Percentiles rank a stretch among this genome's conserved stretches.
phyloP scores from a whole-genome alignment of 2,329 filamentous ascomycete genomes.

The Trichoderma sp. region DNA sequence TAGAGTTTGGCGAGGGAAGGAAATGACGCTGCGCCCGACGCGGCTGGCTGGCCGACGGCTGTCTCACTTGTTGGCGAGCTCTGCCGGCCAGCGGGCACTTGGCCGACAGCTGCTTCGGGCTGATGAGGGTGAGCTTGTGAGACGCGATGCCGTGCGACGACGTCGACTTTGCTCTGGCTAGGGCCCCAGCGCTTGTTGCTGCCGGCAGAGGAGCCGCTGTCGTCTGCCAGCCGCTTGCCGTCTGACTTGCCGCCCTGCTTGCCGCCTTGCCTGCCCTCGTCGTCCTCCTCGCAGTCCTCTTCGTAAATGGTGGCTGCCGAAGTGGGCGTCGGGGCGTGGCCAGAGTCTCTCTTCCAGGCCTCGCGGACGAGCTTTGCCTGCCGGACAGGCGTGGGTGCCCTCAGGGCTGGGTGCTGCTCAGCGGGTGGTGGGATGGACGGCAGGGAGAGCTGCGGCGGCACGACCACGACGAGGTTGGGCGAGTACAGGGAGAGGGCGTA shows the following conservation, averaged over 20 bases:
- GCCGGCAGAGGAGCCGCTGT: background rate
- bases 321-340: conserved; percentile 49
- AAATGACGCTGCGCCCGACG: conserved; percentile 28
- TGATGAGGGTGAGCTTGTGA: conserved; percentile 24
- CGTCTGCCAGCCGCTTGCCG: background rate
- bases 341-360: conserved; percentile 59
- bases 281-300: conserved; percentile 46
- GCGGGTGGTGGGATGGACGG: conserved; percentile 47
- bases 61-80: conserved; percentile 30
- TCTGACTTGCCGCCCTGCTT: conserved; percentile 1
- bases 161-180: conserved; percentile 6
- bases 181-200: background rate
- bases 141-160: conserved; percentile 19
- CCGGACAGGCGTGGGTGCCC: conserved; percentile 35
- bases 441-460: conserved; percentile 33
- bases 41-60: conserved; percentile 25
- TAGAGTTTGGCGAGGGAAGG: background rate
- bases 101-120: conserved; percentile 26
- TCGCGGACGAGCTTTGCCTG: conserved; percentile 39
- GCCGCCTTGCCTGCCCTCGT: conserved; percentile 30
- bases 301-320: conserved; percentile 44
- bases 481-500: conserved; percentile 30
- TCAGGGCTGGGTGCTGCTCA: conserved; percentile 58
- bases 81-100: conserved; percentile 27
- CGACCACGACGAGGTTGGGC: conserved; percentile 39